Evolutionary conservation across 2,329 filamentous ascomycete genomes (phyloP).

Genomic region (Herpotrichia juniperi): DNA sequence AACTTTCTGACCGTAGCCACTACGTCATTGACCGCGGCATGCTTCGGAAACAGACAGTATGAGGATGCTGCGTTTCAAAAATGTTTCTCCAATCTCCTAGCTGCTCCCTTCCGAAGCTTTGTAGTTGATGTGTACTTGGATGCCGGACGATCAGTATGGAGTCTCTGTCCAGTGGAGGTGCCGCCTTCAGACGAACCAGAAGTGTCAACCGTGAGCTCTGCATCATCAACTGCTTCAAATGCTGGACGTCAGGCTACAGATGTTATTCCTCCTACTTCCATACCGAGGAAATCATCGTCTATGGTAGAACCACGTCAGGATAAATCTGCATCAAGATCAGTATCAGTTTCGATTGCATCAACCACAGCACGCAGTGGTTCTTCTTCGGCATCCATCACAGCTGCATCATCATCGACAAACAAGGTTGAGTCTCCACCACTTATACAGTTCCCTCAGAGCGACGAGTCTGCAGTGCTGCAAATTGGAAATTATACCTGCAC

Average conservation of each 20-base stretch:
- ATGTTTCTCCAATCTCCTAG: conserved; percentile 69
- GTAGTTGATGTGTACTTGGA: conserved; percentile 71
- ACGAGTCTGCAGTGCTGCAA: conserved; percentile 42
- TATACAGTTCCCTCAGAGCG: not conserved
- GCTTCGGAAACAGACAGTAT: conserved; percentile 62
- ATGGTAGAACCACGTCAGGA: conserved; percentile 4
- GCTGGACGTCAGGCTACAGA: not conserved
- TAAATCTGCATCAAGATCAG: conserved; percentile 8
- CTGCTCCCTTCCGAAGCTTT: conserved; percentile 63
- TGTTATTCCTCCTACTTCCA: conserved; percentile 1
- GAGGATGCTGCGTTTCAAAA: conserved; percentile 56
- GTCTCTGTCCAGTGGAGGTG: conserved; percentile 65
- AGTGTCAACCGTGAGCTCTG: conserved; percentile 11
- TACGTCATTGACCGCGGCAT: conserved; percentile 63
- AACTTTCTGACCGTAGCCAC: conserved; percentile 66
- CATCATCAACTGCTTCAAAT: not conserved
- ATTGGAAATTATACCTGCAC: conserved; percentile 63
- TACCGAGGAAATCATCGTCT: conserved; percentile 19
- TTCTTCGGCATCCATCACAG: not conserved
- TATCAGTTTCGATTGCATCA: not conserved
- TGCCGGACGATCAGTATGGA: conserved; percentile 58
- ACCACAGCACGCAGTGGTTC: conserved; percentile 3
- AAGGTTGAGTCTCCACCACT: conserved; percentile 13
- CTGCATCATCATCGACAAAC: conserved; percentile 5
- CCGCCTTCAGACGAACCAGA: conserved; percentile 34